phyloP scores from a whole-genome alignment of 2,329 filamentous ascomycete genomes.

The Lachnellula hyalina region DNA sequence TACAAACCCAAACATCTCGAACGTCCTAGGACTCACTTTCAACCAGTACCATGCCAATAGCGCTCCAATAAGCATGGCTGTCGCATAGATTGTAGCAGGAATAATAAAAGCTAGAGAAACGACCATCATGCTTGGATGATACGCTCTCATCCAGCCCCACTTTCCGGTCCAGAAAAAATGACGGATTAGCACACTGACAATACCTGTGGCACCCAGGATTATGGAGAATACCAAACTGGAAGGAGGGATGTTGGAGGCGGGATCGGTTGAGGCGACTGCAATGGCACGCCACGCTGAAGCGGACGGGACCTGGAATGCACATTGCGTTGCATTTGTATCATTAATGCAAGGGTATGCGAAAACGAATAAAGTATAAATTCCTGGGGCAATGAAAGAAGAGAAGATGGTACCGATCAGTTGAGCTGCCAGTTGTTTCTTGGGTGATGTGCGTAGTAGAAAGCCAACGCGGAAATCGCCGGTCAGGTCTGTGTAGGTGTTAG shows the following conservation, averaged over 20 bases:
- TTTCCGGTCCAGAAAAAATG: conserved; percentile 50
- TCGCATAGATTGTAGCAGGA: conserved; percentile 50
- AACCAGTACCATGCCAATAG: conserved; percentile 48
- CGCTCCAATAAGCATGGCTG: conserved; percentile 54
- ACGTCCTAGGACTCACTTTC: conserved; percentile 45
- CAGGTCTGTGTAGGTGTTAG: conserved; percentile 36
- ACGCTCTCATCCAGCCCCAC: conserved; percentile 49
- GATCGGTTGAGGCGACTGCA: conserved; percentile 55
- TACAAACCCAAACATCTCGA: conserved; percentile 55
- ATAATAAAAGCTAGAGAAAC: conserved; percentile 55
- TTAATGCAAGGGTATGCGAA: conserved; percentile 65
- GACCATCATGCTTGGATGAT: conserved; percentile 58
- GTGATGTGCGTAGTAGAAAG: conserved; percentile 60
- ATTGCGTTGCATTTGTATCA: conserved; percentile 39
- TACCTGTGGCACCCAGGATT: conserved; percentile 47
- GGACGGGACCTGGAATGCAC: conserved; percentile 57
- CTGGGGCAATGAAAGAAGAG: conserved; percentile 61
- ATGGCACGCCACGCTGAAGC: conserved; percentile 63
- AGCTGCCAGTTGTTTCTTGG: conserved; percentile 60
- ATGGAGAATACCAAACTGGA: conserved; percentile 51
- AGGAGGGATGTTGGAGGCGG: conserved; percentile 49
- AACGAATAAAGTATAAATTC: conserved; percentile 63
- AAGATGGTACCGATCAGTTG: conserved; percentile 58
- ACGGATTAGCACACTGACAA: conserved; percentile 45
- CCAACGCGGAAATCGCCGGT: conserved; percentile 63